These are phyloP conservation scores for Ophiostoma piceae DNA, from an alignment of 2,329 filamentous ascomycete species.

Conservation along the genomic window DNA sequence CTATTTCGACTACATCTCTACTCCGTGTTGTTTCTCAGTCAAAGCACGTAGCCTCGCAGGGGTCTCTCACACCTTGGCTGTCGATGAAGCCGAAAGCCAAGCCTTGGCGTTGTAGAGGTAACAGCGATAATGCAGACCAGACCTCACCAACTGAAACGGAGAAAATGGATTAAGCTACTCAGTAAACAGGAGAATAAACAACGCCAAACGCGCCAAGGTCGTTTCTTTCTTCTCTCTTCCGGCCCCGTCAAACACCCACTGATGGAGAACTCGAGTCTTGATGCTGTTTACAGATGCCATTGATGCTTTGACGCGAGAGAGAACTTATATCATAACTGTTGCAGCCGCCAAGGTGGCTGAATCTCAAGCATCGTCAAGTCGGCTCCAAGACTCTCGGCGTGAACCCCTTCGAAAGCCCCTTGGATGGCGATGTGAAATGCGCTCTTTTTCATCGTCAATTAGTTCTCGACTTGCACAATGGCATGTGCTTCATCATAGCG, in stretches of 20 bases:
- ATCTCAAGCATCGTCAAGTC: not conserved
- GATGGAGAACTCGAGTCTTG: not conserved
- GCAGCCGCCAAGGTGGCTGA: not conserved
- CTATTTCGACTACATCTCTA: not conserved
- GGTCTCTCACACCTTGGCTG: slow-evolving; percentile 4
- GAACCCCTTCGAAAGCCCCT: not conserved
- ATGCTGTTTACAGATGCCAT: not conserved
- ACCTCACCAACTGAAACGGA: not conserved
- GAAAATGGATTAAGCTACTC: not conserved
- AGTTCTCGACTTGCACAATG: not conserved
- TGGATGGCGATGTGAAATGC: not conserved
- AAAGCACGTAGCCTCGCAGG: slow-evolving; percentile 11
- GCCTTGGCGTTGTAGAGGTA: not conserved
- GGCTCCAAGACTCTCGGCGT: not conserved
- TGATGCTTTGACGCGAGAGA: not conserved
- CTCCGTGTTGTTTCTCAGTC: not conserved
- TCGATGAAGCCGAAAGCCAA: slow-evolving; percentile 1
- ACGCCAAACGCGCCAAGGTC: not conserved
- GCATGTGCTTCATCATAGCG: not conserved
- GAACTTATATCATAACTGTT: not conserved
- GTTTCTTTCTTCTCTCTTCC: not conserved
- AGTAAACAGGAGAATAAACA: not conserved
- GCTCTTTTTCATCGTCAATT: not conserved
- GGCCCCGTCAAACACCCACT: not conserved
- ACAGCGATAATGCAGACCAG: not conserved